Evolutionary conservation across 2,329 filamentous ascomycete species (phyloP).

Genomic region (Pestalotiopsis sp.): DNA sequence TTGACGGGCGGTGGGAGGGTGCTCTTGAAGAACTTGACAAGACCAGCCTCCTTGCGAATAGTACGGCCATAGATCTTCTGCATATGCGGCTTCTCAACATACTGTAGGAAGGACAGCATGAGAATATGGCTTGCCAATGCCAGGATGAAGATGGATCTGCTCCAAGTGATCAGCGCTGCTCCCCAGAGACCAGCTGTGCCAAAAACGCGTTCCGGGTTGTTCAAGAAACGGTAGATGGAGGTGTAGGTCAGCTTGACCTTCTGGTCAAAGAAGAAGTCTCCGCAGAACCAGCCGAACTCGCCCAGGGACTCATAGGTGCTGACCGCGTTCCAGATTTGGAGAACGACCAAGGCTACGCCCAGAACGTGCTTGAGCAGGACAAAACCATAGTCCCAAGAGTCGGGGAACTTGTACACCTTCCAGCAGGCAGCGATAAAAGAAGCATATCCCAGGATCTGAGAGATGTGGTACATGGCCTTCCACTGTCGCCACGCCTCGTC

Average conservation of each 20-base stretch:
- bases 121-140: slow-evolving; percentile 84
- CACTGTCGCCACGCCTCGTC: slow-evolving; percentile 96
- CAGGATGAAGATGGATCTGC: slow-evolving; percentile 80
- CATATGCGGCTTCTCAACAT: slow-evolving; percentile 96
- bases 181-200: slow-evolving; percentile 96
- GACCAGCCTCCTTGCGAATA: slow-evolving; percentile 82
- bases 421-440: slow-evolving; percentile 89
- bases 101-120: slow-evolving; percentile 84
- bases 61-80: slow-evolving; percentile 91
- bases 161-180: slow-evolving; percentile 90
- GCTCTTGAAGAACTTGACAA: slow-evolving; percentile 88
- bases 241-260: slow-evolving; percentile 89
- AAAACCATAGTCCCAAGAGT: slow-evolving; percentile 85
- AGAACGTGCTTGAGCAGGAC: slow-evolving; percentile 85
- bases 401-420: slow-evolving; percentile 93
- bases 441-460: slow-evolving; percentile 85
- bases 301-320: slow-evolving; percentile 95
- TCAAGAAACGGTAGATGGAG: slow-evolving; percentile 96
- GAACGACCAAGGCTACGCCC: slow-evolving; percentile 75
- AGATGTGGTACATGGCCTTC: slow-evolving; percentile 94
- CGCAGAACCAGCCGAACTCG: slow-evolving; percentile 99
- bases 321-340: slow-evolving; percentile 90
- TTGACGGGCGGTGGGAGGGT: slow-evolving; percentile 83
- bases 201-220: slow-evolving; percentile 94
- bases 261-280: slow-evolving; percentile 96